Conservation (phyloP, 2,329 filamentous ascomycete species). For the Hymenoscyphus fraxineus region DNA sequence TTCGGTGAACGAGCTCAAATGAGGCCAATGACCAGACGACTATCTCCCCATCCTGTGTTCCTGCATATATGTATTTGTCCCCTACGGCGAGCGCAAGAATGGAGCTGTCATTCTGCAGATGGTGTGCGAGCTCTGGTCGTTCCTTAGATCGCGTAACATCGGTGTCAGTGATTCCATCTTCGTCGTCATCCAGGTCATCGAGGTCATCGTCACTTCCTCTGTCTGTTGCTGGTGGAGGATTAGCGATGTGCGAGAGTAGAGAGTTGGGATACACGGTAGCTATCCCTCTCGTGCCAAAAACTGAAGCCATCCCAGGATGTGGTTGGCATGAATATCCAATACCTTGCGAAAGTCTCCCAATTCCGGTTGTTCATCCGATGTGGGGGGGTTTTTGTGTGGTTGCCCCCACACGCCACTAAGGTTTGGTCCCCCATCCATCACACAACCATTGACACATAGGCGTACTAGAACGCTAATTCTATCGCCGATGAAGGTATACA, state of each 20-base stretch:
- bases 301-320: conserved; percentile 25
- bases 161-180: conserved; percentile 12
- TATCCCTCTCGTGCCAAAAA: conserved; percentile 21
- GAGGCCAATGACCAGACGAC: conserved; percentile 86
- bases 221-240: conserved; percentile 20
- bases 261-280: conserved; percentile 10
- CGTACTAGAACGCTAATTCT: neutral
- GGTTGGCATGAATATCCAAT: conserved; percentile 8
- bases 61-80: conserved; percentile 79
- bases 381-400: neutral
- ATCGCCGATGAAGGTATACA: neutral
- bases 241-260: conserved; percentile 18
- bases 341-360: neutral
- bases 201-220: conserved; percentile 25
- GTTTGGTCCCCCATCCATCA: neutral
- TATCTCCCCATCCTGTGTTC: conserved; percentile 91
- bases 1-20: conserved; percentile 72
- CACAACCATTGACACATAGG: neutral
- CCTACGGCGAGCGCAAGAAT: conserved; percentile 82
- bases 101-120: conserved; percentile 71
- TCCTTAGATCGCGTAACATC: conserved; percentile 19
- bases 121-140: conserved; percentile 65
- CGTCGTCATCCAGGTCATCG: conserved; percentile 22
- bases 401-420: neutral
- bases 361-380: neutral